Conservation (phyloP, 2,329 filamentous ascomycete genomes). For the Aspergillus sp. region DNA sequence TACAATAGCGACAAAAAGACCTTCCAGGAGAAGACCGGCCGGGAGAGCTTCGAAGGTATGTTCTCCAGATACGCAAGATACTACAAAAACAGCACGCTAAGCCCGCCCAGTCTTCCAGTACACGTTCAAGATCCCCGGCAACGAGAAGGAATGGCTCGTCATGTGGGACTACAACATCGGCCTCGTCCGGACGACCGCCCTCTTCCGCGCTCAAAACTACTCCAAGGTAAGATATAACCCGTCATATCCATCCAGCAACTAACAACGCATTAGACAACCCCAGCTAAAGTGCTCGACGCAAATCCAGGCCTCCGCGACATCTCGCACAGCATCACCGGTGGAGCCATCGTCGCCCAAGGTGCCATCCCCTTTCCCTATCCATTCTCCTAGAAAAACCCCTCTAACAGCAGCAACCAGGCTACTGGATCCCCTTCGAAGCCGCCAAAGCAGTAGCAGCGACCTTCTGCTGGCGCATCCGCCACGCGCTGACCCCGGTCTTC, state of each 20-base stretch:
- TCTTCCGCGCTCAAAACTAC: constrained; percentile 89
- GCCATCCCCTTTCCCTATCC: constrained; percentile 13
- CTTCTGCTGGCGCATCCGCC: constrained; percentile 82
- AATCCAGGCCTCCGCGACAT: constrained; percentile 87
- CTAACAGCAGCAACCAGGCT: constrained; percentile 59
- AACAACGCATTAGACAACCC: constrained; percentile 65
- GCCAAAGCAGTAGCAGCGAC: constrained; percentile 84
- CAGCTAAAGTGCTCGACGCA: constrained; percentile 74
- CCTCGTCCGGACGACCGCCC: constrained; percentile 86
- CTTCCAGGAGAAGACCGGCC: constrained; percentile 80
- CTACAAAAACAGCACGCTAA: constrained; percentile 2
- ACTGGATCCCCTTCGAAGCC: constrained; percentile 92
- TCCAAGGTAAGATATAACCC: constrained; percentile 66
- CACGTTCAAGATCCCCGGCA: constrained; percentile 69
- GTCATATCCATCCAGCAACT: not conserved
- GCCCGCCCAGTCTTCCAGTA: constrained; percentile 56
- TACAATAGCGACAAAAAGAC: constrained; percentile 94
- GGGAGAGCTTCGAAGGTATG: constrained; percentile 83
- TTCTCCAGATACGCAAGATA: not conserved
- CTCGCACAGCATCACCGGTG: constrained; percentile 91
- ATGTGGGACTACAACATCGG: constrained; percentile 99
- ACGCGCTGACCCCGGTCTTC: constrained; percentile 86
- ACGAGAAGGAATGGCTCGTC: constrained; percentile 68
- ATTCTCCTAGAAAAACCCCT: too few species aligned
- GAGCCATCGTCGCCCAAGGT: constrained; percentile 88